These are phyloP conservation scores for Aspergillus niger DNA, from an alignment of 2,329 filamentous ascomycete genomes.

Conservation along the genomic window DNA sequence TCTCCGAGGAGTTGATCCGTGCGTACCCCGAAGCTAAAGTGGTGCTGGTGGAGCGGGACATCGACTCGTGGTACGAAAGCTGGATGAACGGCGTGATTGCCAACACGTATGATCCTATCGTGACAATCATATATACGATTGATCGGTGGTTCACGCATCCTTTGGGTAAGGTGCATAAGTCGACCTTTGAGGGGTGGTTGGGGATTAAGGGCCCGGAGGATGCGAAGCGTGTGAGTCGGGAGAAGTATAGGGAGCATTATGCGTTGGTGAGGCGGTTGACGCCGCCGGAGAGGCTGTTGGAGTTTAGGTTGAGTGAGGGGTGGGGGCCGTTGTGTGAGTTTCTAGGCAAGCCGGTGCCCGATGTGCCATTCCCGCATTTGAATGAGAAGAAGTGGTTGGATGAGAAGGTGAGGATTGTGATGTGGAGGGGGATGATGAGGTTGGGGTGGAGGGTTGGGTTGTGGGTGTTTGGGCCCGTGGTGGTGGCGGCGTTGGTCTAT, in stretches of 20 bases:
- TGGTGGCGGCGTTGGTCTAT: background rate
- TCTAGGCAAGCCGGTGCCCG: conserved; percentile 34
- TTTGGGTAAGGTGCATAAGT: background rate
- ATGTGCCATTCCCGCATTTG: conserved; percentile 7
- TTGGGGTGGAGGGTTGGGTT: background rate
- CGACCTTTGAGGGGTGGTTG: conserved; percentile 1
- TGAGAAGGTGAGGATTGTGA: background rate
- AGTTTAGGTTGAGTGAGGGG: conserved; percentile 49
- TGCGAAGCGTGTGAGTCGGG: conserved; percentile 1
- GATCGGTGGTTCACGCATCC: background rate
- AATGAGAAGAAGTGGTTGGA: conserved; percentile 9
- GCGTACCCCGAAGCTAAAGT: conserved; percentile 28
- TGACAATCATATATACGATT: background rate
- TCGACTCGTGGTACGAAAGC: conserved; percentile 27
- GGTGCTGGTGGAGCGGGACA: conserved; percentile 25
- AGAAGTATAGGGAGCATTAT: conserved; percentile 46
- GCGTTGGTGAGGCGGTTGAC: conserved; percentile 43
- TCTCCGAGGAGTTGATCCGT: conserved; percentile 27
- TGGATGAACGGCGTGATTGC: conserved; percentile 3
- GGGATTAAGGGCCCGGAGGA: background rate
- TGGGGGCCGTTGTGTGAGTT: conserved; percentile 53
- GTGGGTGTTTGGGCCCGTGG: background rate
- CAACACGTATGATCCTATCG: background rate
- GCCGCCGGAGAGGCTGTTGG: conserved; percentile 46
- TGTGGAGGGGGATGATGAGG: background rate